Base-by-base conservation (phyloP, 331 rosid species). In the Rhamnella rubrinervis region DNA sequence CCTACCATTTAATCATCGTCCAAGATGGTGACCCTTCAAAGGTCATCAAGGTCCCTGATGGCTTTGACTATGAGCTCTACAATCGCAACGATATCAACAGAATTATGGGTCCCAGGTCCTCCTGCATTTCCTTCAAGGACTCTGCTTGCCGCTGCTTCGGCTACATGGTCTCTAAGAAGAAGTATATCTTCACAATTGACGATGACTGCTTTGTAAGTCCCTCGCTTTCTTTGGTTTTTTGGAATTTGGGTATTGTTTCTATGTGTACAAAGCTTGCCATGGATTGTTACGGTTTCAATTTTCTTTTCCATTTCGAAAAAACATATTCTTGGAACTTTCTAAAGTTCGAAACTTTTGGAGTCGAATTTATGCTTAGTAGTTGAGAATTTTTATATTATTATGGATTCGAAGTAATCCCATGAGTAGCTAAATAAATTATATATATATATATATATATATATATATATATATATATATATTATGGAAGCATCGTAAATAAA, bases 61-160 rank as follows among this genome's bases (percentile, higher is more conserved):
- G 89, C 6, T 85, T 81, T 59, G 89, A 85, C 38, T 85, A 85
- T 25, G 89, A 85, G 67, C 84, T 85, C 56, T 85, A 85, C 49
- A 85, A 85, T 69, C 78, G 89, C 8, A 75, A 85, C 61, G 89
- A 85, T 65, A 85, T 85, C 28, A 85, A 85, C 75, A 71, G 82
- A 59, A 78, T 85, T 55, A 80, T 85, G 17, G 89, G 89, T 46
- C 89, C 89, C 8, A 66, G 79, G 28, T 69, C 89, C 6, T 72
- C 71, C 47, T 85, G 89, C 80, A 85, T 85, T 67, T 85, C 89
- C 28, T 85, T 85, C 56, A 85, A 85, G 80, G 89, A 85, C 74
- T 85, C 89, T 59, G 89, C 89, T 39, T 85, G 89, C 57, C 86
- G 89, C 21, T 85, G 89, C 80, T 85, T 85, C 57, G 89, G 89